Conservation (phyloP, 2,329 filamentous ascomycete species). For the Microdochium nivale region DNA sequence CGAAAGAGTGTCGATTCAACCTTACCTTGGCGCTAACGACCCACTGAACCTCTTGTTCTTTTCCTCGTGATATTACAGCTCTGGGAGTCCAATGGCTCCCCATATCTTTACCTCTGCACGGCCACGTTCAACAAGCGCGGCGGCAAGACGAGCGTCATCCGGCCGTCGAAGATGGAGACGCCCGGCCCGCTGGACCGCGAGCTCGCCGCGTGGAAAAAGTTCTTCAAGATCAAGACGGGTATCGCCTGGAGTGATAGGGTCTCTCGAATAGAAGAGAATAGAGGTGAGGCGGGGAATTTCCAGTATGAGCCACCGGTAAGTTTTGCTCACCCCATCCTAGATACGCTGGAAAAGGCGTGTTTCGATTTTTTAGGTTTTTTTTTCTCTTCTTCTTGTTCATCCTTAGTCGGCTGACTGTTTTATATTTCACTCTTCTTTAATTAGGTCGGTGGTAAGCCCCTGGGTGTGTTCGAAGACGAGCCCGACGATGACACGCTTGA, state of each 20-base stretch:
- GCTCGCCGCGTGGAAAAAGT: conserved; percentile 40
- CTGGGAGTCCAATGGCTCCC: conserved; percentile 54
- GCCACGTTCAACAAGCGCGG: conserved; percentile 36
- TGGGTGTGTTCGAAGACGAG: conserved; percentile 13
- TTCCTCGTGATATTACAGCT: too few species aligned
- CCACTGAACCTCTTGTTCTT: neutral
- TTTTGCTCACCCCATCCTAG: neutral
- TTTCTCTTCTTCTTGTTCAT: neutral
- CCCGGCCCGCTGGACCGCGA: conserved; percentile 32
- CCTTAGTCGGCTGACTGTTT: neutral
- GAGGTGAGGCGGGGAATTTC: conserved; percentile 21
- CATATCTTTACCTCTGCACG: conserved; percentile 52
- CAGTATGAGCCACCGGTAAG: conserved; percentile 39
- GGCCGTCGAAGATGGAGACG: conserved; percentile 16
- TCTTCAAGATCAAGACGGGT: conserved; percentile 51
- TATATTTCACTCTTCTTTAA: neutral
- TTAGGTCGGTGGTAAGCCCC: conserved; percentile 27
- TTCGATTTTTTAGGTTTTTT: too few species aligned
- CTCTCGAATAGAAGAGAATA: conserved; percentile 20
- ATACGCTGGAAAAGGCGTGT: too few species aligned
- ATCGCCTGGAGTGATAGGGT: conserved; percentile 51
- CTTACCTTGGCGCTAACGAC: conserved; percentile 1
- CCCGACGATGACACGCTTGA: too few species aligned
- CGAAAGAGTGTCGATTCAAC: too few species aligned
- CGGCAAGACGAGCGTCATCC: conserved; percentile 25